Conservation (phyloP, 2,329 filamentous ascomycete genomes). For the Colletotrichum navitas region DNA sequence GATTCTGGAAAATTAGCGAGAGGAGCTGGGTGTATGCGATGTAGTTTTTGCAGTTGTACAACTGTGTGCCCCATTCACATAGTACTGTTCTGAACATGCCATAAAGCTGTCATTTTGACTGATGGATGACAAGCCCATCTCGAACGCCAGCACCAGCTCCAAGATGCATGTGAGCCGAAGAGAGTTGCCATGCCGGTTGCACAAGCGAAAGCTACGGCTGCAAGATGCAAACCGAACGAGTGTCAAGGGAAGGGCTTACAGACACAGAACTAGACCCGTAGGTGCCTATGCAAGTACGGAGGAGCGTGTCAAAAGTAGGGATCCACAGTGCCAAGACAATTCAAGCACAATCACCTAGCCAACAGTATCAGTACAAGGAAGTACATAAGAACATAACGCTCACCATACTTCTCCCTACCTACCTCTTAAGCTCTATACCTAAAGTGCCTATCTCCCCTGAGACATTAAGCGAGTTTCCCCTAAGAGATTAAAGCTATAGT, state of each 20-base stretch:
- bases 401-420: no score
- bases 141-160: background rate
- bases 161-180: background rate
- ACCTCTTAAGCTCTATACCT: no score
- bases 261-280: background rate
- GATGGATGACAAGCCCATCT: background rate
- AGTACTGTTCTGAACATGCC: background rate
- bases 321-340: no score
- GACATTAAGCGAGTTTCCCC: no score
- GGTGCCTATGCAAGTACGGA: no score
- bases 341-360: no score
- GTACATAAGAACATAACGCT: no score
- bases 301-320: no score
- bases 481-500: no score
- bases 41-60: conserved; percentile 31
- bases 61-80: background rate
- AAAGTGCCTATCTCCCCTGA: no score
- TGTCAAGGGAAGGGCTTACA: background rate
- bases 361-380: no score
- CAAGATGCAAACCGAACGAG: background rate
- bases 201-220: conserved; percentile 7
- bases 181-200: background rate
- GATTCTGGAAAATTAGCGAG: conserved; percentile 51
- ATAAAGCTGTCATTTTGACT: background rate
- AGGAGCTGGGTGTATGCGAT: background rate